Percentiles rank a stretch among this genome's conserved stretches.
Evolutionary conservation across 2,329 filamentous ascomycete species (phyloP).

Genomic region (Colletotrichum aenigma): DNA sequence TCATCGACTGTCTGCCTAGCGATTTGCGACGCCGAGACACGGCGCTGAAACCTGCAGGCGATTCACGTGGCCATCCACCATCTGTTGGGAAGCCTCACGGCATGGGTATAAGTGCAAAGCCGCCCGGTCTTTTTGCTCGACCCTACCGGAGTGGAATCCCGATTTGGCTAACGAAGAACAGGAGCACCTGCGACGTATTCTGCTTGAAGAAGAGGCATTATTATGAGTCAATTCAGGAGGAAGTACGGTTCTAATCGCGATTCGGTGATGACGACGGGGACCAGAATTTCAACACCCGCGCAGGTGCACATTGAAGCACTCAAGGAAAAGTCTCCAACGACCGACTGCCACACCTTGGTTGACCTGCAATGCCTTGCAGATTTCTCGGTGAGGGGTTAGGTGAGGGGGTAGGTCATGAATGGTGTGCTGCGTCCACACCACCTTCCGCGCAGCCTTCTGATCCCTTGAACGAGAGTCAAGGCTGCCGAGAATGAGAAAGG

Average conservation of each 20-base stretch:
- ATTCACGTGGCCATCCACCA: neutral
- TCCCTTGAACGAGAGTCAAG: neutral
- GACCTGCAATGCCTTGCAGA: neutral
- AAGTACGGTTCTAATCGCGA: neutral
- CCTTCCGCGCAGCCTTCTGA: neutral
- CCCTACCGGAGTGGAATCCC: neutral
- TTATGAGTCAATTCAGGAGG: neutral
- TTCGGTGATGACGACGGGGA: neutral
- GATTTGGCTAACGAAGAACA: neutral
- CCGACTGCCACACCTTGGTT: neutral
- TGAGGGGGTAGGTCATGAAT: neutral
- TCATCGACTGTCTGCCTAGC: neutral
- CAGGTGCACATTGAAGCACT: neutral
- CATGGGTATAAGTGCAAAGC: neutral
- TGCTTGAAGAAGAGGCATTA: neutral
- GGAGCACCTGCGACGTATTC: neutral
- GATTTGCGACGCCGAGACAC: neutral
- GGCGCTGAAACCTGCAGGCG: neutral
- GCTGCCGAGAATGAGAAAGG: neutral
- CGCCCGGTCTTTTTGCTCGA: neutral
- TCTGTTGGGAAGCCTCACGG: neutral
- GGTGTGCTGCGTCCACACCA: neutral
- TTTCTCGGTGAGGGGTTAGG: neutral
- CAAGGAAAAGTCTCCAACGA: neutral
- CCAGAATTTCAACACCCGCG: neutral